A percentile compares a stretch with the other conserved stretches of the same genome.
These are phyloP conservation scores for Colletotrichum higginsianum DNA, from an alignment of 2,329 filamentous ascomycete genomes.

Conservation along the genomic window DNA sequence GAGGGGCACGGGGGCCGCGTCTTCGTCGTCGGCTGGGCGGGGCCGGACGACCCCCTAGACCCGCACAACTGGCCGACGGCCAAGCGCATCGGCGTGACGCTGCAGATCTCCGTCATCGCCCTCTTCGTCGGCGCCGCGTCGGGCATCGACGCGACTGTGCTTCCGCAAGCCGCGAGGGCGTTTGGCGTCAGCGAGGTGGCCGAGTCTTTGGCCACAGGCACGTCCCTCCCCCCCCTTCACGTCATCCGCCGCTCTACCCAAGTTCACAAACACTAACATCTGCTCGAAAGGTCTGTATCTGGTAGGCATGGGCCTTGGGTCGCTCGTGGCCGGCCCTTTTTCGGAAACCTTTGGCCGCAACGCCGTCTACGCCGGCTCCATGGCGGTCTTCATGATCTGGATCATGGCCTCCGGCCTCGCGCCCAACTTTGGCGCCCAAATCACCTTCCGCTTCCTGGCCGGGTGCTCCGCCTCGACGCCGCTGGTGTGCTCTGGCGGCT, in stretches of 20 bases:
- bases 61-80: slow-evolving; percentile 62
- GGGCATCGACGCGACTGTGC: slow-evolving; percentile 66
- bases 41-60: slow-evolving; percentile 57
- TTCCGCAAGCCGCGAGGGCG: slow-evolving; percentile 59
- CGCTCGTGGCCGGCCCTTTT: slow-evolving; percentile 54
- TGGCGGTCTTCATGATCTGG: slow-evolving; percentile 60
- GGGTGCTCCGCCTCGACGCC: slow-evolving; percentile 63
- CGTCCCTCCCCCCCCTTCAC: slow-evolving; percentile 31
- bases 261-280: background rate
- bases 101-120: slow-evolving; percentile 62
- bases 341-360: slow-evolving; percentile 59
- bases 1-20: slow-evolving; percentile 49
- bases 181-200: slow-evolving; percentile 66
- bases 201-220: slow-evolving; percentile 63
- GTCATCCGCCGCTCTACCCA: background rate
- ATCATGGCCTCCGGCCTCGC: slow-evolving; percentile 61
- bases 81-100: slow-evolving; percentile 54
- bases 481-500: slow-evolving; percentile 59
- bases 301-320: slow-evolving; percentile 55
- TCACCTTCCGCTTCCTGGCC: slow-evolving; percentile 64
- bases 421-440: slow-evolving; percentile 58
- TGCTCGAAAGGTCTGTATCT: slow-evolving; percentile 47
- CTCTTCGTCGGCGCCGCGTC: slow-evolving; percentile 66
- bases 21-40: slow-evolving; percentile 51
- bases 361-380: slow-evolving; percentile 55